These are phyloP conservation scores for Zasmidium angulare DNA, from an alignment of 2,329 filamentous ascomycete genomes.

Conservation along the genomic window DNA sequence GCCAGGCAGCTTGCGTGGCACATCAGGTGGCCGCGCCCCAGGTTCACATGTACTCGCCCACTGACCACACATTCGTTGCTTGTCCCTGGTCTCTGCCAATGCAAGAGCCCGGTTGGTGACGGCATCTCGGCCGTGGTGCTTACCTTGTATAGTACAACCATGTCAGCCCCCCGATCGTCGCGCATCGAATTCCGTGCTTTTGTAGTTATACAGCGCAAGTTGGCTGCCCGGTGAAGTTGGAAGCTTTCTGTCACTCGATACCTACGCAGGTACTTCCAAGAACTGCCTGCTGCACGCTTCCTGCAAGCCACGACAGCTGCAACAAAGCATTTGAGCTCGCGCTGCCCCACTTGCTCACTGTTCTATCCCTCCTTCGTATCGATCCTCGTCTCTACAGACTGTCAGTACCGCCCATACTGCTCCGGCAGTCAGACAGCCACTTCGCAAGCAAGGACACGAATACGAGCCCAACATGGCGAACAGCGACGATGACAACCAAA, in stretches of 20 bases:
- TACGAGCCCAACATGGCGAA: slow-evolving; percentile 1
- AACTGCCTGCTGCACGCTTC: background rate
- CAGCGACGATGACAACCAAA: slow-evolving; percentile 2
- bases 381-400: background rate
- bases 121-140: background rate
- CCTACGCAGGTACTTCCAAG: background rate
- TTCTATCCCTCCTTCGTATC: background rate
- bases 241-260: background rate
- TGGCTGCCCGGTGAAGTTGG: background rate
- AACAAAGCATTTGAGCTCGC: background rate
- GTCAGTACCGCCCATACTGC: too few species aligned
- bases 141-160: background rate
- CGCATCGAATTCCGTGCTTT: background rate
- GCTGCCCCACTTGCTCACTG: background rate
- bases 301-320: background rate
- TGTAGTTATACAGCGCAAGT: background rate
- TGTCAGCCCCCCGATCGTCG: background rate
- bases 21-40: background rate
- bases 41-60: background rate
- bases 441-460: background rate
- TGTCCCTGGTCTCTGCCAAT: background rate
- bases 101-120: background rate
- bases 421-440: too few species aligned
- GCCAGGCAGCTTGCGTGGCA: background rate
- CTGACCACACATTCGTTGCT: background rate